Evolutionary conservation across 164 flowering plant species (phyloP).

Genomic region (Aristolochia californica): DNA sequence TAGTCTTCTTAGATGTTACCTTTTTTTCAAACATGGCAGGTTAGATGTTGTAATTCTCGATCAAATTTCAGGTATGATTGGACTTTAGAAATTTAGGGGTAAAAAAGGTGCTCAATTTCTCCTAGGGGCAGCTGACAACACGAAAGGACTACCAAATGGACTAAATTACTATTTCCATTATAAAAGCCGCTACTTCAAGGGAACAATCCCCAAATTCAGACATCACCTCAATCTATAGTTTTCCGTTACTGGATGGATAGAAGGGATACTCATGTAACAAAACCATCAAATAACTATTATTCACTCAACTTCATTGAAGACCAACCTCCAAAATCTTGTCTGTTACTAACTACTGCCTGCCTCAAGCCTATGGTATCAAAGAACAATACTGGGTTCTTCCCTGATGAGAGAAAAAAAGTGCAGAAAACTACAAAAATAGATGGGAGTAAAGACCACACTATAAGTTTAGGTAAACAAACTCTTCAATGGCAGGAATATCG

Average conservation of each 20-base stretch:
- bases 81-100: too few species aligned
- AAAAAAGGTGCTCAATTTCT: too few species aligned
- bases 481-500: conserved; percentile 64
- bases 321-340: not conserved
- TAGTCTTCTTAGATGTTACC: too few species aligned
- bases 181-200: too few species aligned
- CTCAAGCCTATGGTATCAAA: not conserved
- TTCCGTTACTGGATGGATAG: not conserved
- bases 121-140: too few species aligned
- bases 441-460: conserved; percentile 13
- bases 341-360: not conserved
- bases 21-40: too few species aligned
- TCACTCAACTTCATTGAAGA: not conserved
- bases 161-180: too few species aligned
- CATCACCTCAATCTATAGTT: not conserved
- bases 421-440: conserved; percentile 13
- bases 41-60: too few species aligned
- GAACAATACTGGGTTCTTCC: not conserved
- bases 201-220: too few species aligned
- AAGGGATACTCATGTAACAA: not conserved
- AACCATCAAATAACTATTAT: not conserved
- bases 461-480: conserved; percentile 67
- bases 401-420: not conserved
- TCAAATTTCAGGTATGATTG: too few species aligned
- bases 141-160: too few species aligned